Percentiles rank a stretch among this genome's conserved stretches.
Conservation (phyloP, 106 monocot genomes). For the Hemerocallis citrina region DNA sequence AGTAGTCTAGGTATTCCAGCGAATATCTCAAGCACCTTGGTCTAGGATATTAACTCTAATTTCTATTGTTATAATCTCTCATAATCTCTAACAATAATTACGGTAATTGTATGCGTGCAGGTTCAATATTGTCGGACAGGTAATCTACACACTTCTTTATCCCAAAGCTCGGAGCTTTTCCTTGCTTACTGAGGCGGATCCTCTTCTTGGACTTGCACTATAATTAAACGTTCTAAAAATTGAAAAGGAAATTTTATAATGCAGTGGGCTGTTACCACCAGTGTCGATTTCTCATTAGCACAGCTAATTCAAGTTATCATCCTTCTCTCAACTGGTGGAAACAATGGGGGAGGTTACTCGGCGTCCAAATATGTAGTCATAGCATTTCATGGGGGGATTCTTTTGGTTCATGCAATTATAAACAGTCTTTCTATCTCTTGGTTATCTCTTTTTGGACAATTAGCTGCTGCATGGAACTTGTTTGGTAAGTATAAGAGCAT, state of each 20-base stretch:
- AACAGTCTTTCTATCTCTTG: constrained; percentile 61
- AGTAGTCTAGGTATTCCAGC: too few relatives aligned
- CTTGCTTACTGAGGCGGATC: not conserved
- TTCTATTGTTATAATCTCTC: too few relatives aligned
- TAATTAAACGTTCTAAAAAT: not conserved
- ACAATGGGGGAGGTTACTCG: constrained; percentile 72
- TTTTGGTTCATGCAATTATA: constrained; percentile 62
- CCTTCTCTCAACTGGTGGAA: constrained; percentile 68
- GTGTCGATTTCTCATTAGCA: constrained; percentile 82
- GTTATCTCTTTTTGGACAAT: constrained; percentile 63
- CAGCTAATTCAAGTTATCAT: constrained; percentile 79
- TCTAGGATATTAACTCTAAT: too few relatives aligned
- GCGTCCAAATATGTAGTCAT: constrained; percentile 80
- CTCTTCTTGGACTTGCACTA: not conserved
- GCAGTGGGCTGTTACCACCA: constrained; percentile 91
- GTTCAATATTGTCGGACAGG: constrained; percentile 96
- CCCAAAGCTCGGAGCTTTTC: not conserved
- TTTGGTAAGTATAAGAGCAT: constrained; percentile 49
- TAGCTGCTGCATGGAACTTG: constrained; percentile 80
- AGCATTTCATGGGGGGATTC: constrained; percentile 53
- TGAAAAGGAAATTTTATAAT: constrained; percentile 6
- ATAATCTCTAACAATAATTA: too few relatives aligned
- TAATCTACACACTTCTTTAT: constrained; percentile 14
- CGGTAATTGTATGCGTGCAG: constrained; percentile 36
- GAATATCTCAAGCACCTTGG: not conserved